A percentile compares a stretch with the other conserved stretches of the same genome.
These are phyloP conservation scores for Pythium utonaiense DNA, from an alignment of 352 stramenopile genomes.

Conservation along the genomic window DNA sequence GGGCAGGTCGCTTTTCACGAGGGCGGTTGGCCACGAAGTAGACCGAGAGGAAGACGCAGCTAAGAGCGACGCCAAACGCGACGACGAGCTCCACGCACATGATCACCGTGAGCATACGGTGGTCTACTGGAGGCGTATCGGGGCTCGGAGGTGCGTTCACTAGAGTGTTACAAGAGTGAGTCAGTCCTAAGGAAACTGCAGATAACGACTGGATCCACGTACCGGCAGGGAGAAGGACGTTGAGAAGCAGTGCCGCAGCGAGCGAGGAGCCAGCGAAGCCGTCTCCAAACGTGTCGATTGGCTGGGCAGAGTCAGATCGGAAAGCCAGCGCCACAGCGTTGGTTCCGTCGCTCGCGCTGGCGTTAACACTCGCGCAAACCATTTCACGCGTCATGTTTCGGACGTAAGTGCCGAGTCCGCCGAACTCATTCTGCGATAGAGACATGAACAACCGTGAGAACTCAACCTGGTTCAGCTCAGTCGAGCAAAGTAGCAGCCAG, in stretches of 20 bases:
- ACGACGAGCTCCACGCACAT: slow-evolving; percentile 86
- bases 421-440: slow-evolving; percentile 82
- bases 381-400: slow-evolving; percentile 76
- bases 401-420: slow-evolving; percentile 62
- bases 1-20: slow-evolving; percentile 25
- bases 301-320: slow-evolving; percentile 32
- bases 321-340: slow-evolving; percentile 39
- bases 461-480: too few species aligned
- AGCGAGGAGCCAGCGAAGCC: slow-evolving; percentile 54
- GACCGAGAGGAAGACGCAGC: slow-evolving; percentile 83
- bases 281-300: slow-evolving; percentile 44
- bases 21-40: slow-evolving; percentile 87
- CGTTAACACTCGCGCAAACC: slow-evolving; percentile 32
- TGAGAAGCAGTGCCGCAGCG: slow-evolving; percentile 57
- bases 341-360: slow-evolving; percentile 15
- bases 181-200: not conserved
- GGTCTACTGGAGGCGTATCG: slow-evolving; percentile 74
- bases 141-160: slow-evolving; percentile 64
- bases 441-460: too few species aligned
- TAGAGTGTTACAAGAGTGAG: slow-evolving; percentile 4
- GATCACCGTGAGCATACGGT: slow-evolving; percentile 79
- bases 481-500: too few species aligned
- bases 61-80: slow-evolving; percentile 73
- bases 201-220: too few species aligned
- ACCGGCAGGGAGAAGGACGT: slow-evolving; percentile 74